Conservation (phyloP, 2,329 filamentous ascomycete species). For the Curvularia verruculosa region DNA sequence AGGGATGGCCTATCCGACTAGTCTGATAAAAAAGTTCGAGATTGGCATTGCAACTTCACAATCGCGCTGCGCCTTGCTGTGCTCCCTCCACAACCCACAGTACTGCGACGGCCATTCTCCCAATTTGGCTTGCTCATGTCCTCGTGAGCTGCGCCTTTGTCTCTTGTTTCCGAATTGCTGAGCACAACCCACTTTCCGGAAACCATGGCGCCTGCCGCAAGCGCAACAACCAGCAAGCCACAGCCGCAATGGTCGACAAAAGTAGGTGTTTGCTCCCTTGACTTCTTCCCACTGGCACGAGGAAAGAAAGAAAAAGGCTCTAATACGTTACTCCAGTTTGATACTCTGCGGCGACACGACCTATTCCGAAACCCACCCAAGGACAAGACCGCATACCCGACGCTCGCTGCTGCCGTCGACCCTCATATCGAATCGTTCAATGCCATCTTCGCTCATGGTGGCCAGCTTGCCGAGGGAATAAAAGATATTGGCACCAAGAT, state of each 20-base stretch:
- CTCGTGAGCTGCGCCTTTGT: slow-evolving; percentile 12
- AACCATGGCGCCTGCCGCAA: slow-evolving; percentile 50
- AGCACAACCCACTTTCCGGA: background rate
- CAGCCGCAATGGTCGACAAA: slow-evolving; percentile 74
- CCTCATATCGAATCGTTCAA: slow-evolving; percentile 98
- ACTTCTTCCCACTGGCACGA: background rate
- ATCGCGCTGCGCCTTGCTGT: slow-evolving; percentile 10
- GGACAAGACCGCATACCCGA: slow-evolving; percentile 86
- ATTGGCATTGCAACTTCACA: slow-evolving; percentile 13
- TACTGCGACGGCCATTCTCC: background rate
- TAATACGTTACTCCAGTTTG: slow-evolving; percentile 56
- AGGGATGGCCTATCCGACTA: slow-evolving; percentile 21
- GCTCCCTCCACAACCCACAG: slow-evolving; percentile 1
- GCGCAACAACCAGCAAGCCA: slow-evolving; percentile 57
- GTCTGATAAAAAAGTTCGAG: slow-evolving; percentile 19
- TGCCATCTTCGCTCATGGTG: slow-evolving; percentile 77
- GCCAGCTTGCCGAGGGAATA: slow-evolving; percentile 75
- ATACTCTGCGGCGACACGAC: slow-evolving; percentile 83
- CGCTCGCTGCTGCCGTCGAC: slow-evolving; percentile 81
- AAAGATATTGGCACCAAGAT: slow-evolving; percentile 89
- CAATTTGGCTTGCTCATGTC: slow-evolving; percentile 1
- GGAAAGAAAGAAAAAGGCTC: background rate
- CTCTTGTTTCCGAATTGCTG: background rate
- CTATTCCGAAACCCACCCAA: slow-evolving; percentile 88
- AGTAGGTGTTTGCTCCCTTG: slow-evolving; percentile 4